These are phyloP conservation scores for Penicillium sp. DNA, from an alignment of 2,329 filamentous ascomycete species.

Conservation along the genomic window DNA sequence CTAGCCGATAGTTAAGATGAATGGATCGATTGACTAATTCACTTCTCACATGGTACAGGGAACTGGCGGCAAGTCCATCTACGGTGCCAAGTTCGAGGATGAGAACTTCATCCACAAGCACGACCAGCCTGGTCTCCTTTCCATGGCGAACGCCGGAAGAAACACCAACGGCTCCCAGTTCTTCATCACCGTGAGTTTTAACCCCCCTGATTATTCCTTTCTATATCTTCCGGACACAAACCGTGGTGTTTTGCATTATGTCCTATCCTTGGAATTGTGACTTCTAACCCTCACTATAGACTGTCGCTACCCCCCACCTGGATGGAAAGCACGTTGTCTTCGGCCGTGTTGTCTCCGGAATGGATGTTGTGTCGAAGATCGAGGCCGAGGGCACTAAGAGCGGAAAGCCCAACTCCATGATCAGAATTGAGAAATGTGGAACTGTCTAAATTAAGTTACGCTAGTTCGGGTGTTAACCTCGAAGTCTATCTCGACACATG, in stretches of 20 bases:
- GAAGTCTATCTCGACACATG: neutral
- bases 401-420: neutral
- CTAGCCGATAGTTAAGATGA: neutral
- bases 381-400: neutral
- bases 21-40: neutral
- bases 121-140: slow-evolving; percentile 2
- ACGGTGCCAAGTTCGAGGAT: slow-evolving; percentile 11
- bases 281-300: slow-evolving; percentile 59
- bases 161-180: neutral
- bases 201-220: neutral
- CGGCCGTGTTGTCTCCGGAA: slow-evolving; percentile 28
- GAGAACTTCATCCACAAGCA: slow-evolving; percentile 6
- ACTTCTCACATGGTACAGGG: neutral
- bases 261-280: neutral
- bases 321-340: slow-evolving; percentile 62
- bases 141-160: slow-evolving; percentile 5
- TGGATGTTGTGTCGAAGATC: slow-evolving; percentile 1
- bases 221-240: neutral
- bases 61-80: slow-evolving; percentile 4
- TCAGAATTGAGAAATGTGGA: neutral
- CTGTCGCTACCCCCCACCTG: slow-evolving; percentile 57
- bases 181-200: neutral
- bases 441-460: neutral
- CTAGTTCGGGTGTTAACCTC: neutral
- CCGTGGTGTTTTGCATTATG: neutral